phyloP scores from a whole-genome alignment of 2,329 filamentous ascomycete genomes.

The Torrubiella hemipterigena region DNA sequence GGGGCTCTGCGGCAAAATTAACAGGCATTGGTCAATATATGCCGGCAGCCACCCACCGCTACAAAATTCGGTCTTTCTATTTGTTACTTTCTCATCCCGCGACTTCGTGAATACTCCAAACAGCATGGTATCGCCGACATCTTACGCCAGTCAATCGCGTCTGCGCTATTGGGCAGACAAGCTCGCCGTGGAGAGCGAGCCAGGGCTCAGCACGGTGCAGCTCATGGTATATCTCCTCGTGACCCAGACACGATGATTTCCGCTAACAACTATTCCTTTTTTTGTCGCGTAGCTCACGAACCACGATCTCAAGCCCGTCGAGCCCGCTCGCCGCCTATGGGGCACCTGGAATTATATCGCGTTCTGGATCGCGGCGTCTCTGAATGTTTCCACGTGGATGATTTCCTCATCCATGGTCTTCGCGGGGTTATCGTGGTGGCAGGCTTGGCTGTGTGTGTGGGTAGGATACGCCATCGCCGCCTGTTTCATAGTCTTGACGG shows the following conservation, averaged over 20 bases:
- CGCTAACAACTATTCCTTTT: background rate
- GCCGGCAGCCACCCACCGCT: too few relatives aligned
- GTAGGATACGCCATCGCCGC: conserved; percentile 70
- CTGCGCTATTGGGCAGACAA: conserved; percentile 37
- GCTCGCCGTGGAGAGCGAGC: conserved; percentile 62
- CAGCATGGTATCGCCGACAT: too few relatives aligned
- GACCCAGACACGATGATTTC: conserved; percentile 7
- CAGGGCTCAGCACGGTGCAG: conserved; percentile 64
- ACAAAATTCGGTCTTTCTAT: too few relatives aligned
- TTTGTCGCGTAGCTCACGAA: conserved; percentile 52
- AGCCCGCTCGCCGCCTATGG: conserved; percentile 72
- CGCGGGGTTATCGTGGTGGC: conserved; percentile 76
- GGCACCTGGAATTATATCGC: conserved; percentile 77
- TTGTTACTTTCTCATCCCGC: too few relatives aligned
- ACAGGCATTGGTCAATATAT: too few relatives aligned
- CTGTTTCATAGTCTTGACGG: conserved; percentile 64
- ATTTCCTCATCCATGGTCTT: conserved; percentile 76
- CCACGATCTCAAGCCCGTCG: conserved; percentile 69
- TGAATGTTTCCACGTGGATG: conserved; percentile 94
- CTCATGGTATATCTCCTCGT: conserved; percentile 69
- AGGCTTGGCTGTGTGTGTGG: conserved; percentile 79
- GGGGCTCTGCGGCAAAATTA: too few relatives aligned
- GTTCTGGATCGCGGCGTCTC: conserved; percentile 77
- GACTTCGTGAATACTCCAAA: too few relatives aligned
- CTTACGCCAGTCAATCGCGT: too few relatives aligned